phyloP scores from a whole-genome alignment of 2,329 filamentous ascomycete genomes.

The Exophiala sp. region DNA sequence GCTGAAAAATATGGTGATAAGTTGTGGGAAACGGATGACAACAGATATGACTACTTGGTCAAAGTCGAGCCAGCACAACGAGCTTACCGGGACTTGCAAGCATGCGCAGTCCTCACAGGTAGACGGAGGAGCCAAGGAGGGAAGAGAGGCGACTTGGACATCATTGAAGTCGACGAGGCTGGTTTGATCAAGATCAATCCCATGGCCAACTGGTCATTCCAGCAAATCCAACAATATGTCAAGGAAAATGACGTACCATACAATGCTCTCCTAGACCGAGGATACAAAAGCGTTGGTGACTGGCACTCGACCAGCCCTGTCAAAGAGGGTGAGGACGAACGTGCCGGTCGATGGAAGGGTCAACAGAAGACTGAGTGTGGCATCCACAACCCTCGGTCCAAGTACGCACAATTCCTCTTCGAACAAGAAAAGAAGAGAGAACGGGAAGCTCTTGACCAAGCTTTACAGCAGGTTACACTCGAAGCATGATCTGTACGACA shows the following conservation, averaged over 20 bases:
- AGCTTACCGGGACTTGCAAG: conserved; percentile 80
- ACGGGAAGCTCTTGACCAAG: conserved; percentile 51
- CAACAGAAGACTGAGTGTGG: conserved; percentile 95
- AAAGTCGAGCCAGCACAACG: conserved; percentile 96
- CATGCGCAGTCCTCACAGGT: conserved; percentile 87
- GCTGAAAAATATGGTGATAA: conserved; percentile 74
- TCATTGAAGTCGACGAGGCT: conserved; percentile 88
- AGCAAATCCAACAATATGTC: conserved; percentile 85
- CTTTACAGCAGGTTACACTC: conserved; percentile 32
- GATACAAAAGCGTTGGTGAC: conserved; percentile 98
- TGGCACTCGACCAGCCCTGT: conserved; percentile 97
- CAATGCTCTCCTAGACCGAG: conserved; percentile 82
- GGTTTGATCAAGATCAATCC: conserved; percentile 98
- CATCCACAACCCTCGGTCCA: conserved; percentile 95
- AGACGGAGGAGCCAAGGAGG: conserved; percentile 89
- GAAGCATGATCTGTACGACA: conserved; percentile 6
- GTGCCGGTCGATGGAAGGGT: conserved; percentile 95
- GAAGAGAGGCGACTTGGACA: conserved; percentile 82
- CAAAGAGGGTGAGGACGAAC: conserved; percentile 87
- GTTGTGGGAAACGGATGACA: conserved; percentile 79
- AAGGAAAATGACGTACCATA: conserved; percentile 84
- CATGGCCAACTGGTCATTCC: conserved; percentile 88
- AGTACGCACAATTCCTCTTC: conserved; percentile 80
- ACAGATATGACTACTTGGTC: conserved; percentile 93
- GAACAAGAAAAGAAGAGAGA: conserved; percentile 68